phyloP scores from a whole-genome alignment of 768 basidiomycete genomes.

The Agrocybe praecox region DNA sequence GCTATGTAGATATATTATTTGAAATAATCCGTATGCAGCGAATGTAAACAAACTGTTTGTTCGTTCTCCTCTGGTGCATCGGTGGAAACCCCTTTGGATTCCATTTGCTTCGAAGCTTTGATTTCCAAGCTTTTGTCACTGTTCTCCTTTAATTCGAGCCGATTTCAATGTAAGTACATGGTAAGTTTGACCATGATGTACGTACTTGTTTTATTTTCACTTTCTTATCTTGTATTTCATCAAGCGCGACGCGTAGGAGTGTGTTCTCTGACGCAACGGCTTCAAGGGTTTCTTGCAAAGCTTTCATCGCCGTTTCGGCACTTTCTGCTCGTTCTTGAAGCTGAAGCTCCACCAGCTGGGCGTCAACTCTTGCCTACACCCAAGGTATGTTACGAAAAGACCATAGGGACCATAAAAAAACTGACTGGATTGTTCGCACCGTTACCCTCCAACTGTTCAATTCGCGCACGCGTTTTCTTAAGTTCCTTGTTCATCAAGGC shows the following conservation, averaged over 20 bases:
- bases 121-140: not conserved
- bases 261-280: conserved; percentile 3
- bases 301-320: not conserved
- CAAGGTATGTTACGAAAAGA: not conserved
- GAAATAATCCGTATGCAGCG: no score
- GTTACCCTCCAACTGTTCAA: conserved; percentile 2
- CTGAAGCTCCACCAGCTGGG: not conserved
- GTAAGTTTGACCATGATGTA: not conserved
- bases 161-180: no score
- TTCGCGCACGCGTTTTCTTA: conserved; percentile 6
- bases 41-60: no score
- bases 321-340: conserved; percentile 4
- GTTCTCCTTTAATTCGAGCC: no score
- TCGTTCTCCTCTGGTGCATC: no score
- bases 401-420: not conserved
- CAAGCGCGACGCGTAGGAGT: not conserved
- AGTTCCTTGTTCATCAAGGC: conserved; percentile 11
- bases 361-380: not conserved
- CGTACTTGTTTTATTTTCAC: not conserved
- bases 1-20: not conserved
- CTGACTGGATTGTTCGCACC: not conserved
- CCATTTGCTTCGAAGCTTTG: not conserved
- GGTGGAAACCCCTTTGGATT: no score
- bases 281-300: not conserved
- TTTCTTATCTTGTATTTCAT: conserved; percentile 6